Evolutionary conservation across 2,329 filamentous ascomycete genomes (phyloP), one percentile per base, ranked within the genome.

Genomic region (Zymoseptoria ardabiliae): DNA sequence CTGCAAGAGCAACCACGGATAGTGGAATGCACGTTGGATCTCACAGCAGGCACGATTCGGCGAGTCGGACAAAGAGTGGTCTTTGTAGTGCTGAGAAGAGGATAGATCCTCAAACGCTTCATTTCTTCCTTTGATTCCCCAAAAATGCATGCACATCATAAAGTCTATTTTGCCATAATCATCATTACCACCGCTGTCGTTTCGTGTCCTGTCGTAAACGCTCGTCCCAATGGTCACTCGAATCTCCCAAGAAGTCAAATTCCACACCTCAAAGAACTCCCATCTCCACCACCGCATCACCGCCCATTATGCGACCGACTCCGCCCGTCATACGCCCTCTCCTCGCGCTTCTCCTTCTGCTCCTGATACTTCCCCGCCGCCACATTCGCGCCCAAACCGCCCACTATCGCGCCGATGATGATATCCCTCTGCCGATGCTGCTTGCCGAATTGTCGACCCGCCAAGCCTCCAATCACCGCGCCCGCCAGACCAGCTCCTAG

Each of bases 401-500:
- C 72, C 13, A 74, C 64, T 11, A 73, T 57, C 20, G 71, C 71
- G 11, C 72, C 72, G 19, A 72, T 63, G 30, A 72, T 59, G 17
- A 71, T 69, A 60, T 74, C 72, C 23, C 71, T 66, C 54, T 70
- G 68, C 55, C 66, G 66, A 50, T 71, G 66, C 60, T 66, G 61
- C 25, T 63, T 52, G 48, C 71, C 70, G 30, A 73, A 68, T 53
- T 73, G 63, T 25, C 70, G 58, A 8, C 68, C 72, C 13, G 71
- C 69, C 9, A 72, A 61, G 11, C 70, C 71, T 45, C 72, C 72
- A 19, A 72, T 67, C 35, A 72, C 64, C 8, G 72, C 72, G 41
- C 72, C 72, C 2, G 70, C 71, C 11, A 73, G 51, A 19, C 69
- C 71, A 23, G 67, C 69, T 22, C 69, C 71, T 17, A 72, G 55